Evolutionary conservation across 176 grass and related monocot genomes (phyloP).

Genomic region (Oryza glumipatula): DNA sequence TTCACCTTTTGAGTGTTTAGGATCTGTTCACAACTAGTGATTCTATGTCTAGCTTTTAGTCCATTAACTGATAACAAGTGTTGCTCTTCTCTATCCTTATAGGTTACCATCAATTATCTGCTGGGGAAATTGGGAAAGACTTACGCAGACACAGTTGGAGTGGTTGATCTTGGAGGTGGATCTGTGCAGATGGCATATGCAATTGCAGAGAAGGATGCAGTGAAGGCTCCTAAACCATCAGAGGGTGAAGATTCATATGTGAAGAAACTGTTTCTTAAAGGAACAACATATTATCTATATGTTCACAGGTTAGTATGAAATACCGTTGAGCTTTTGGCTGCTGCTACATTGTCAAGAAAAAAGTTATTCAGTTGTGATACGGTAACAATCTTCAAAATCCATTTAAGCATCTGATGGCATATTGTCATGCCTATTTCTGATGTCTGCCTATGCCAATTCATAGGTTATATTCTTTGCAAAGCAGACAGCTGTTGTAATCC

Average conservation of each 20-base stretch:
- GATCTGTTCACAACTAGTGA: background rate
- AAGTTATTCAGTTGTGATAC: background rate
- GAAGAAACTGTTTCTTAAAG: slow-evolving; percentile 90
- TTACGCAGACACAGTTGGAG: slow-evolving; percentile 81
- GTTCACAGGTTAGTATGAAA: slow-evolving; percentile 73
- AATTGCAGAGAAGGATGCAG: slow-evolving; percentile 80
- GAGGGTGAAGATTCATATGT: slow-evolving; percentile 86
- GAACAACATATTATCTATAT: slow-evolving; percentile 86
- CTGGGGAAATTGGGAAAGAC: slow-evolving; percentile 83
- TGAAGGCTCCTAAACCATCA: slow-evolving; percentile 65
- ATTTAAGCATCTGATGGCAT: background rate
- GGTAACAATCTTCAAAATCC: background rate
- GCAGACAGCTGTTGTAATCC: background rate
- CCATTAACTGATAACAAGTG: slow-evolving; percentile 7
- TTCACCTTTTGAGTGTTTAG: background rate
- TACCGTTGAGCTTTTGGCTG: background rate
- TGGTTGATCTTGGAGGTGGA: slow-evolving; percentile 93
- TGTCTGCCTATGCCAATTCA: background rate
- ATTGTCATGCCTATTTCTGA: background rate
- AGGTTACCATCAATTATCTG: slow-evolving; percentile 90
- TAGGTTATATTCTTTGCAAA: background rate
- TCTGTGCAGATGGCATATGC: slow-evolving; percentile 99
- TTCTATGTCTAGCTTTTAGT: background rate
- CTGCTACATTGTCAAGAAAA: too few relatives aligned
- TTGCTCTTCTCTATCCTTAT: background rate